A percentile compares a stretch with the other conserved stretches of the same genome.
phyloP scores from a whole-genome alignment of 306 rosid species.

The Cucurbita ficifolia region DNA sequence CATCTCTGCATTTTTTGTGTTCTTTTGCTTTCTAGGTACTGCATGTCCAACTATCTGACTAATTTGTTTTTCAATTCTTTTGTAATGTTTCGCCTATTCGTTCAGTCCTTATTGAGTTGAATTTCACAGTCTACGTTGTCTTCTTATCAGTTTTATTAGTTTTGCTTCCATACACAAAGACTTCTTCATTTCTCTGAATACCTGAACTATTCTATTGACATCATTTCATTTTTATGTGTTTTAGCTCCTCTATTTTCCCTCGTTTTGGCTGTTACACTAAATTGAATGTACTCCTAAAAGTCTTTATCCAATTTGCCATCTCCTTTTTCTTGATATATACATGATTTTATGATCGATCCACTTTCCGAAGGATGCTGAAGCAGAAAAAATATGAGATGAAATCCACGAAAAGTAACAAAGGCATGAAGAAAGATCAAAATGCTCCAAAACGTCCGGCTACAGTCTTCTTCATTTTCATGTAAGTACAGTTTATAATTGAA shows the following conservation, averaged over 20 bases:
- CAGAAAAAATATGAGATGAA: constrained; percentile 15
- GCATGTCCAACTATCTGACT: background rate
- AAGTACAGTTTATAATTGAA: background rate
- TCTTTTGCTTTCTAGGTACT: background rate
- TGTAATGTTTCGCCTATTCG: background rate
- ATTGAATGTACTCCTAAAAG: background rate
- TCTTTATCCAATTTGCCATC: background rate
- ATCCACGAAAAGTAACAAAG: constrained; percentile 11
- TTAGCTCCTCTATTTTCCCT: background rate
- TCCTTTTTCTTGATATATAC: background rate
- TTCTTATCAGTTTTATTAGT: background rate
- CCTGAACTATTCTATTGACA: background rate
- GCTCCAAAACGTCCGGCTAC: constrained; percentile 30
- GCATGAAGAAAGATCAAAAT: constrained; percentile 14
- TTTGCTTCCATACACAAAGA: background rate
- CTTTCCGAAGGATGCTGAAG: constrained; percentile 12
- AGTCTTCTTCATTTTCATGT: constrained; percentile 26
- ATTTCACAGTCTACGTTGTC: background rate
- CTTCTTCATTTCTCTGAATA: background rate
- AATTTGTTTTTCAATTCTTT: background rate
- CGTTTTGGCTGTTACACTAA: background rate
- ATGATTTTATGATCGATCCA: background rate
- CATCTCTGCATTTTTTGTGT: background rate
- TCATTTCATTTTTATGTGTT: background rate
- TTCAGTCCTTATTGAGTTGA: background rate